These are phyloP conservation scores for Fusarium virguliforme DNA, from an alignment of 2,329 filamentous ascomycete genomes.

Conservation along the genomic window DNA sequence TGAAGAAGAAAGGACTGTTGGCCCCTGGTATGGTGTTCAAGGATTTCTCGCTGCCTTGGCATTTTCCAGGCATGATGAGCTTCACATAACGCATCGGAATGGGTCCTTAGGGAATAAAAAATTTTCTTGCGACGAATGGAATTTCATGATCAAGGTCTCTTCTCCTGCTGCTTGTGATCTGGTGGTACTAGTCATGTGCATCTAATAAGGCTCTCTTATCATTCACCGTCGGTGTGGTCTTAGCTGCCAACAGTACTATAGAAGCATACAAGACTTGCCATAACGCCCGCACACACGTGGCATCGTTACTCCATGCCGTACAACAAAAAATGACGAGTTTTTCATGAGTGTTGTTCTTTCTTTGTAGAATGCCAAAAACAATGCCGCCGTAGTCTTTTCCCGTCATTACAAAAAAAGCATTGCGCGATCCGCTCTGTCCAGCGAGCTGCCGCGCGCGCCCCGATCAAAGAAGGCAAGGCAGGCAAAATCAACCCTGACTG, in stretches of 20 bases:
- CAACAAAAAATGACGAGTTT: slow-evolving; percentile 11
- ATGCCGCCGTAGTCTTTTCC: slow-evolving; percentile 38
- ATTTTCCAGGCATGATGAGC: slow-evolving; percentile 57
- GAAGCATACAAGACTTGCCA: slow-evolving; percentile 17
- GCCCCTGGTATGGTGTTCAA: slow-evolving; percentile 58
- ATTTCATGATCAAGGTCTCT: slow-evolving; percentile 52
- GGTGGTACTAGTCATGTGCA: background rate
- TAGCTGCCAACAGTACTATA: slow-evolving; percentile 5
- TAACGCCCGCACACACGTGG: slow-evolving; percentile 28
- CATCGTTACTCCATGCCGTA: slow-evolving; percentile 21
- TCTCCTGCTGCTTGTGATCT: slow-evolving; percentile 41
- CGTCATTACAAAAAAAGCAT: slow-evolving; percentile 40
- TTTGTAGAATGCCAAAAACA: slow-evolving; percentile 40
- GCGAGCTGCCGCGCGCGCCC: slow-evolving; percentile 23
- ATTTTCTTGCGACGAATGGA: slow-evolving; percentile 55
- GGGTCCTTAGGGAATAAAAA: slow-evolving; percentile 59
- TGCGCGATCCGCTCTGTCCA: slow-evolving; percentile 37
- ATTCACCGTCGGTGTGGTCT: slow-evolving; percentile 21
- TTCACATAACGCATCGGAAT: slow-evolving; percentile 58
- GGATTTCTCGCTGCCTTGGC: slow-evolving; percentile 57
- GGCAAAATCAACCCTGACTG: slow-evolving; percentile 20
- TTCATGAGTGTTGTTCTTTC: slow-evolving; percentile 35
- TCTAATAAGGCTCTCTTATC: slow-evolving; percentile 5
- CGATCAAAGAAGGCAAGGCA: slow-evolving; percentile 23
- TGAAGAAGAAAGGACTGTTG: slow-evolving; percentile 45